phyloP scores from a whole-genome alignment of 306 rosid genomes.

The Gillenia trifoliata region DNA sequence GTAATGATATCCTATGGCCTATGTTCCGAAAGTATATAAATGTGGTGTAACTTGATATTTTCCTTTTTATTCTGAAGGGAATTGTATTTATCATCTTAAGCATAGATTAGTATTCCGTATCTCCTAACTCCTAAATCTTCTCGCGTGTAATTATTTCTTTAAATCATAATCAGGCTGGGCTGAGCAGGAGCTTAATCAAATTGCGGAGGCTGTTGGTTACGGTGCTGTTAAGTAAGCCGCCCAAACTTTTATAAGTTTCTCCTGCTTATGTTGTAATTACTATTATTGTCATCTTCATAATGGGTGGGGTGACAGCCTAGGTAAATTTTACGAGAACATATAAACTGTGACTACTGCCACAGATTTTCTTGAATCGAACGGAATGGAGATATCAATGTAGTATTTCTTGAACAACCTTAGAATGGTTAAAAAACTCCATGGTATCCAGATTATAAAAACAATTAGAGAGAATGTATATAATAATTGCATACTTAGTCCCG shows the following conservation, averaged over 20 bases:
- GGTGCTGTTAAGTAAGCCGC: too few relatives aligned
- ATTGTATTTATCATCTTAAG: neutral
- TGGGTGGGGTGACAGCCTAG: neutral
- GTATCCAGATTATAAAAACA: neutral
- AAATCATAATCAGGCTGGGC: constrained; percentile 52
- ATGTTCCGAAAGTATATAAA: too few relatives aligned
- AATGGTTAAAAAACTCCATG: neutral
- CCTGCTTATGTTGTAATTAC: neutral
- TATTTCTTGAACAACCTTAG: neutral
- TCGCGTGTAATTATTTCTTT: neutral
- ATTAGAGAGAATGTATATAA: neutral
- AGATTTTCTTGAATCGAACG: neutral
- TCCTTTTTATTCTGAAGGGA: too few relatives aligned
- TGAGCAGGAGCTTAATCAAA: constrained; percentile 67
- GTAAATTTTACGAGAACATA: neutral
- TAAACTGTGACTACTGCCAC: neutral
- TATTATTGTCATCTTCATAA: neutral
- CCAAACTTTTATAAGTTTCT: constrained; percentile 5
- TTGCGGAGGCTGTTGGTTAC: constrained; percentile 76
- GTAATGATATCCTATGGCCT: constrained; percentile 38
- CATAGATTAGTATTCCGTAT: too few relatives aligned
- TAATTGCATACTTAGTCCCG: neutral
- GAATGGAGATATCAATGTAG: neutral
- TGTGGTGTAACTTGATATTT: too few relatives aligned
- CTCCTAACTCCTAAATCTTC: constrained; percentile 16